Percentiles rank a stretch among this genome's conserved stretches.
phyloP scores from a whole-genome alignment of 164 flowering plant species.

The Umbilicus rupestris region DNA sequence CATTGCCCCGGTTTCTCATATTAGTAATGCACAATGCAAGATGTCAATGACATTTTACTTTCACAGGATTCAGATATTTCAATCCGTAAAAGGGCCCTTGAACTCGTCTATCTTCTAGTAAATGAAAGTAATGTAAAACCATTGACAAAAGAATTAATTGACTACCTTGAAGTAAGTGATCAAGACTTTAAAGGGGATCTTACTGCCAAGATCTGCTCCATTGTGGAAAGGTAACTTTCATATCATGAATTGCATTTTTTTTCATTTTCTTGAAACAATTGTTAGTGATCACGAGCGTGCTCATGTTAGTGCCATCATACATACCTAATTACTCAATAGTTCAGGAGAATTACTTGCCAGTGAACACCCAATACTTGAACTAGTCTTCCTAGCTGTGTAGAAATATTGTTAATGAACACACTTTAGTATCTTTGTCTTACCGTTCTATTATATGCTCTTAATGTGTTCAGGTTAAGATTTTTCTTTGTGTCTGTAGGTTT shows the following conservation, averaged over 20 bases:
- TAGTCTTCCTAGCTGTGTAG: too few relatives aligned
- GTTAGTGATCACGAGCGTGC: not conserved
- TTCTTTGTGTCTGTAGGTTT: constrained; percentile 45
- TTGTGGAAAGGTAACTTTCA: constrained; percentile 80
- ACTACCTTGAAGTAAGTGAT: constrained; percentile 88
- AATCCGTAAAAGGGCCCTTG: constrained; percentile 93
- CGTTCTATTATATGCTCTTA: not conserved
- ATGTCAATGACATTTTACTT: constrained; percentile 12
- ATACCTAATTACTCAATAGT: too few relatives aligned
- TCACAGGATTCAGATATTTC: constrained; percentile 97
- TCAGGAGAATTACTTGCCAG: too few relatives aligned
- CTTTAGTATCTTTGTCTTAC: not conserved
- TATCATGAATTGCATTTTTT: not conserved
- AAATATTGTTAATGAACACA: too few relatives aligned
- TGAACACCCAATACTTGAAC: too few relatives aligned
- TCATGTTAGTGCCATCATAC: too few relatives aligned
- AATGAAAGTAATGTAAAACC: constrained; percentile 86
- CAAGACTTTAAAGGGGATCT: constrained; percentile 93
- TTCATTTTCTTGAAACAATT: not conserved
- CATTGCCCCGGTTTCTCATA: not conserved
- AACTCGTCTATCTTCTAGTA: constrained; percentile 80
- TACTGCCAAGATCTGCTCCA: constrained; percentile 91
- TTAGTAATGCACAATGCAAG: not conserved
- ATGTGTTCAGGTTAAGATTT: not conserved
- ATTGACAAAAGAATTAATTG: constrained; percentile 85